Conservation (phyloP, 495 filamentous ascomycete species). For the Chaetomium tenue region DNA sequence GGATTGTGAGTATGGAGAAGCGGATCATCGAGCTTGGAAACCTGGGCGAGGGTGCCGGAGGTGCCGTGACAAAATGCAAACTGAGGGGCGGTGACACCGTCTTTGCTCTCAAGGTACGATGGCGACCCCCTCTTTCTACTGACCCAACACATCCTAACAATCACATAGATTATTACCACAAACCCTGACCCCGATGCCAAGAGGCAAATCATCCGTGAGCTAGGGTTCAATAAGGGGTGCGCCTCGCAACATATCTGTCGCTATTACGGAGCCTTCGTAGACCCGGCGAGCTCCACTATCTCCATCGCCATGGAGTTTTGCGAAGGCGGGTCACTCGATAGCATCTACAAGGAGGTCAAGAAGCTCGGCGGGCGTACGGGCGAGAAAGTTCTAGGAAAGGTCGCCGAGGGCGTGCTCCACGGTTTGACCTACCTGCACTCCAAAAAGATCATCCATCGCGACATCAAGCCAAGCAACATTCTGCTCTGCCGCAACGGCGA, state of each 20-base stretch:
- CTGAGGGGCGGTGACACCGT: slow-evolving; percentile 88
- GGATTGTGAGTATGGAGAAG: slow-evolving; percentile 82
- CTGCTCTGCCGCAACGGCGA: slow-evolving; percentile 87
- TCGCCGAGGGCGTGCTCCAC: slow-evolving; percentile 91
- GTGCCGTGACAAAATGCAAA: slow-evolving; percentile 87
- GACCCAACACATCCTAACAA: slow-evolving; percentile 26
- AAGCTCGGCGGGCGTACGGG: slow-evolving; percentile 90
- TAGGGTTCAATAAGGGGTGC: slow-evolving; percentile 97
- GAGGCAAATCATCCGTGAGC: slow-evolving; percentile 93
- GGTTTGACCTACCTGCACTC: slow-evolving; percentile 95
- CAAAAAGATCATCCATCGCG: slow-evolving; percentile 96
- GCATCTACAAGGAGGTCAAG: slow-evolving; percentile 95
- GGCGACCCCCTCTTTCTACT: too few relatives aligned
- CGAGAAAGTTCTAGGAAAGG: slow-evolving; percentile 97
- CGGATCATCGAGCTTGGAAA: slow-evolving; percentile 85
- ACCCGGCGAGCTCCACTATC: slow-evolving; percentile 88
- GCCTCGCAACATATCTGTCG: slow-evolving; percentile 90
- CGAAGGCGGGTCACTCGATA: slow-evolving; percentile 91
- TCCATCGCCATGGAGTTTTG: slow-evolving; percentile 99
- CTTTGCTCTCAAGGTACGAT: slow-evolving; percentile 88
- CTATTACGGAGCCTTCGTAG: slow-evolving; percentile 95
- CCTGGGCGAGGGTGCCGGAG: slow-evolving; percentile 91
- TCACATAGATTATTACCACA: slow-evolving; percentile 83
- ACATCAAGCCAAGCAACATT: slow-evolving; percentile 98
- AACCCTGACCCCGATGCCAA: slow-evolving; percentile 97